phyloP scores from a whole-genome alignment of 768 basidiomycete genomes.

The Boletales sp. region DNA sequence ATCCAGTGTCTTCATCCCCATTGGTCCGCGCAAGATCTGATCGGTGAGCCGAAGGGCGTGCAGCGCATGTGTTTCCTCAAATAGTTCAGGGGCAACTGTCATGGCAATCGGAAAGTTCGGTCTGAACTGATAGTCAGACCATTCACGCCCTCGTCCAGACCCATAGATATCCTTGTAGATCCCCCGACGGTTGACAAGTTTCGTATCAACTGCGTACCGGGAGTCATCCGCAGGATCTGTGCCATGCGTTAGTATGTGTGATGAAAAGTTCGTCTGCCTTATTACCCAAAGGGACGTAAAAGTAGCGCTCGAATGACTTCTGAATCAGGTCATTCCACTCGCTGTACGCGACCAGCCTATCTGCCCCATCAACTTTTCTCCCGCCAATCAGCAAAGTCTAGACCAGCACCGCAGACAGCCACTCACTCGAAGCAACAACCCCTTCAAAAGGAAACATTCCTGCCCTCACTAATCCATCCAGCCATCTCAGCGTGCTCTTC shows the following conservation, averaged over 20 bases:
- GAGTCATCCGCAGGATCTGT: slow-evolving; percentile 69
- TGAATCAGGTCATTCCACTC: slow-evolving; percentile 89
- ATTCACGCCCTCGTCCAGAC: slow-evolving; percentile 81
- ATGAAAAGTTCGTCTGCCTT: background rate
- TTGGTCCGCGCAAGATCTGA: slow-evolving; percentile 72
- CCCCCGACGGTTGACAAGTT: slow-evolving; percentile 80
- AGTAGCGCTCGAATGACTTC: slow-evolving; percentile 82
- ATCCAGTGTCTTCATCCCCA: slow-evolving; percentile 97
- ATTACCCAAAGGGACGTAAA: slow-evolving; percentile 81
- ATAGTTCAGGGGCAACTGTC: slow-evolving; percentile 95
- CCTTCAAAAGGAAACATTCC: slow-evolving; percentile 89
- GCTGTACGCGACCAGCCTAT: slow-evolving; percentile 75
- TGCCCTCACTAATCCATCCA: slow-evolving; percentile 58
- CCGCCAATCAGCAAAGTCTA: background rate
- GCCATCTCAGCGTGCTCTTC: slow-evolving; percentile 91
- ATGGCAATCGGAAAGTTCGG: slow-evolving; percentile 95
- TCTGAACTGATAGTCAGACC: slow-evolving; percentile 96
- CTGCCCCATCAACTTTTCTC: slow-evolving; percentile 61
- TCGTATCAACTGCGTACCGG: slow-evolving; percentile 65
- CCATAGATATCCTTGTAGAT: slow-evolving; percentile 99
- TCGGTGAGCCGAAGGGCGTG: slow-evolving; percentile 79
- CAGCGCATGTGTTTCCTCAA: slow-evolving; percentile 76
- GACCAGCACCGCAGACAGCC: background rate
- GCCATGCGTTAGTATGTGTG: slow-evolving; percentile 1
- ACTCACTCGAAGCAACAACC: slow-evolving; percentile 73